phyloP scores from a whole-genome alignment of 73 alveolate genomes.

The Tetrahymena elliotti region DNA sequence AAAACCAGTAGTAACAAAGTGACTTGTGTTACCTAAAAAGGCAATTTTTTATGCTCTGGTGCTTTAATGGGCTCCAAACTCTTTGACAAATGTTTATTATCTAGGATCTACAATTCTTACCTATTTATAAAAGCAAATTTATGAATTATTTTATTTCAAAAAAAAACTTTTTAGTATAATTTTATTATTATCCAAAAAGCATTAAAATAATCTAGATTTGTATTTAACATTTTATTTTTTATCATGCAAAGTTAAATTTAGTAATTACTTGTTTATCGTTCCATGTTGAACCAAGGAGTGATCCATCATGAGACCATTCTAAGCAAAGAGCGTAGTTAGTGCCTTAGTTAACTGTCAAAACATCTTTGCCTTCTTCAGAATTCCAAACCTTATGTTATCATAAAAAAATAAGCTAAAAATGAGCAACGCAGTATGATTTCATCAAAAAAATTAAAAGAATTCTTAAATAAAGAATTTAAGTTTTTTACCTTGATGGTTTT shows the following conservation, averaged over 20 bases:
- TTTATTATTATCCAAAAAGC: no score
- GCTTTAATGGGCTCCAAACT: constrained; percentile 75
- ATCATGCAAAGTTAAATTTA: neutral
- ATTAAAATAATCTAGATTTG: neutral
- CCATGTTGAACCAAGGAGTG: constrained; percentile 68
- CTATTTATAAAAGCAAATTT: neutral
- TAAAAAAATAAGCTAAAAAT: no score
- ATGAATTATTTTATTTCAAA: neutral
- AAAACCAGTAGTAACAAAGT: constrained; percentile 76
- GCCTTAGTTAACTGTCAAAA: constrained; percentile 3
- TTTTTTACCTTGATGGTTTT: constrained; percentile 46
- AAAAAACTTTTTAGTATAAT: neutral
- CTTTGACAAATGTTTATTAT: constrained; percentile 37
- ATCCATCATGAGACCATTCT: constrained; percentile 92
- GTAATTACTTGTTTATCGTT: constrained; percentile 71
- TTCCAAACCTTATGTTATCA: constrained; percentile 90
- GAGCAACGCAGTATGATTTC: no score
- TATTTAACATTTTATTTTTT: neutral
- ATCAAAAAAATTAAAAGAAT: constrained; percentile 8
- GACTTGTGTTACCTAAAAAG: constrained; percentile 69
- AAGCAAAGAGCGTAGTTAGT: constrained; percentile 48
- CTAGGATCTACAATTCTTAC: constrained; percentile 77
- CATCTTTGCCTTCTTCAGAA: constrained; percentile 54
- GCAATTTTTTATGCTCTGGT: constrained; percentile 74
- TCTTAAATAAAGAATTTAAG: constrained; percentile 60